phyloP scores from a whole-genome alignment of 495 filamentous ascomycete species.

The Neurospora sp. region DNA sequence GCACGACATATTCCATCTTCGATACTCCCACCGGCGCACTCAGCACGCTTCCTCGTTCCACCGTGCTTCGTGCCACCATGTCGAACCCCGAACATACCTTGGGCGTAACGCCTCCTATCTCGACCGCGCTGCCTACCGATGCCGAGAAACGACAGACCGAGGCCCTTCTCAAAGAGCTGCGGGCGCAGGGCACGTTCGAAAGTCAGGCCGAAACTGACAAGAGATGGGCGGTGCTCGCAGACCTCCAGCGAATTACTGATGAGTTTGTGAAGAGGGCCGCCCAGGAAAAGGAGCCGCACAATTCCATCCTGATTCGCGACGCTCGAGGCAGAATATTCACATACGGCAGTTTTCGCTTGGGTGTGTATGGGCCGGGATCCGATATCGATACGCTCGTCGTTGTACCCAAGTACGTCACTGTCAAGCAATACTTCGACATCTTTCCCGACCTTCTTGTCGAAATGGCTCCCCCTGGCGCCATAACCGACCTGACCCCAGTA shows the following conservation, averaged over 20 bases:
- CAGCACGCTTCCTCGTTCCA: neutral
- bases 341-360: constrained; percentile 87
- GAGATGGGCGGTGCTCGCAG: constrained; percentile 45
- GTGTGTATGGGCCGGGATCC: constrained; percentile 89
- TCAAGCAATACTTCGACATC: constrained; percentile 82
- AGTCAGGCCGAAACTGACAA: constrained; percentile 66
- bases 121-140: constrained; percentile 59
- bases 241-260: constrained; percentile 66
- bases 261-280: constrained; percentile 79
- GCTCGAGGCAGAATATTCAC: constrained; percentile 88
- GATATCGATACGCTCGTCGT: constrained; percentile 96
- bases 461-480: constrained; percentile 63
- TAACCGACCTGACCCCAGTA: constrained; percentile 77
- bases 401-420: constrained; percentile 73
- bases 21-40: neutral
- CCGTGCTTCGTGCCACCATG: constrained; percentile 8
- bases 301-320: constrained; percentile 63
- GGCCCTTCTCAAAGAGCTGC: constrained; percentile 69
- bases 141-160: constrained; percentile 66
- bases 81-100: constrained; percentile 32
- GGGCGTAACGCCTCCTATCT: constrained; percentile 83
- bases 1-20: neutral
- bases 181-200: constrained; percentile 86
- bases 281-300: constrained; percentile 58
- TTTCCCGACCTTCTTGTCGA: constrained; percentile 68